phyloP scores from a whole-genome alignment of 2,329 filamentous ascomycete genomes.

The Pyricularia sp. region DNA sequence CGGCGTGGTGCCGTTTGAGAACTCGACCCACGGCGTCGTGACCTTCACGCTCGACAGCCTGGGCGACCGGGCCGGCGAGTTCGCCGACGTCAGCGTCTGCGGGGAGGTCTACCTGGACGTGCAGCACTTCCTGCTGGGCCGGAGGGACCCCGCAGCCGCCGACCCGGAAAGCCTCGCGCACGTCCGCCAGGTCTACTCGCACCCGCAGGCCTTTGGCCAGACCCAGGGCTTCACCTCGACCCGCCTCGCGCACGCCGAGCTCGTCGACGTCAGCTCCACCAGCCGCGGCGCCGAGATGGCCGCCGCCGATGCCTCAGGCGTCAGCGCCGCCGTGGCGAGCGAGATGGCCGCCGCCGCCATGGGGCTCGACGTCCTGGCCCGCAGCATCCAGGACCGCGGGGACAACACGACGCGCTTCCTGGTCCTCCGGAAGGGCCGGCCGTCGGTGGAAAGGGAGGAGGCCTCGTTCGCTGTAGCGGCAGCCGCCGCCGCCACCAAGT shows the following conservation, averaged over 20 bases:
- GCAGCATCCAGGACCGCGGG: conserved; percentile 60
- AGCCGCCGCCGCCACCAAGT: conserved; percentile 43
- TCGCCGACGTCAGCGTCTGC: conserved; percentile 64
- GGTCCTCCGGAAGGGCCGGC: conserved; percentile 37
- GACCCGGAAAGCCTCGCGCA: conserved; percentile 33
- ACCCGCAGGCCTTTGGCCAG: conserved; percentile 93
- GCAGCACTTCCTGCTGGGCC: conserved; percentile 75
- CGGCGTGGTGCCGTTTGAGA: conserved; percentile 90
- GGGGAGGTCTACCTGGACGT: conserved; percentile 82
- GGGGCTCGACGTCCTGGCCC: conserved; percentile 59
- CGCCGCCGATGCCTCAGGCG: conserved; percentile 44
- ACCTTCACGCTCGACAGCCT: conserved; percentile 84
- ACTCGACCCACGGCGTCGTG: conserved; percentile 89
- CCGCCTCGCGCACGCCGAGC: conserved; percentile 65
- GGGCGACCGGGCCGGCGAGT: conserved; percentile 58
- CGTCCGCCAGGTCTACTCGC: conserved; percentile 75
- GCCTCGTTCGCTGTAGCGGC: background rate
- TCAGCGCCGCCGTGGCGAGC: conserved; percentile 70
- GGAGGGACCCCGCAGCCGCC: conserved; percentile 4
- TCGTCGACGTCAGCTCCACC: conserved; percentile 77
- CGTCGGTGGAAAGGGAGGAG: background rate
- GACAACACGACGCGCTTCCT: conserved; percentile 79
- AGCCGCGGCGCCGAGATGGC: conserved; percentile 76
- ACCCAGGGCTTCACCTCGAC: conserved; percentile 56
- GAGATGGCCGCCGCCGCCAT: conserved; percentile 61